Conservation (phyloP, 805 yeast genomes). For the Cyberlindnera xishuangbannaensis region DNA sequence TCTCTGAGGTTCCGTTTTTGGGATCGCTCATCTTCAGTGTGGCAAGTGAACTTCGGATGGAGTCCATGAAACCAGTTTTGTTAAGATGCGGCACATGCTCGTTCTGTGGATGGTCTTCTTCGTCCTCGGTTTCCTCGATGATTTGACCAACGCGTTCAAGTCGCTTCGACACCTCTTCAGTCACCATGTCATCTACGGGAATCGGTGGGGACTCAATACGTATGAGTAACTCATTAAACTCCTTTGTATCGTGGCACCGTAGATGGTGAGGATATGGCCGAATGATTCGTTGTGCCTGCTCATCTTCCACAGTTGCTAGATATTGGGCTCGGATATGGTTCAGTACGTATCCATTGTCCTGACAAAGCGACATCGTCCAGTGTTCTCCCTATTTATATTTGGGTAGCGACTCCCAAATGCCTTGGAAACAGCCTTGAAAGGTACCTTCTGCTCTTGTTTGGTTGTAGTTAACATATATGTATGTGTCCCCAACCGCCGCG, state of each 20-base stretch:
- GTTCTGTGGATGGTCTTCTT: slow-evolving; percentile 2
- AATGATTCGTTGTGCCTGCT: slow-evolving; percentile 22
- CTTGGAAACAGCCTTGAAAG: no score
- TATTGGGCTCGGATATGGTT: slow-evolving; percentile 22
- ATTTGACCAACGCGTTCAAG: slow-evolving; percentile 7
- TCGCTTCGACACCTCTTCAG: slow-evolving; percentile 10
- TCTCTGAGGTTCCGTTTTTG: not conserved
- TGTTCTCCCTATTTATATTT: no score
- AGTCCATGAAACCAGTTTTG: slow-evolving; percentile 9
- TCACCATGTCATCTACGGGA: slow-evolving; percentile 25
- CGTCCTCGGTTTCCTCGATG: slow-evolving; percentile 11
- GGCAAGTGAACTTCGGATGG: slow-evolving; percentile 10
- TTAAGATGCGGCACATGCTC: not conserved
- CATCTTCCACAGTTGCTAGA: slow-evolving; percentile 16
- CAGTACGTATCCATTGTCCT: slow-evolving; percentile 9
- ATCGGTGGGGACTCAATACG: slow-evolving; percentile 26
- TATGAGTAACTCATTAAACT: slow-evolving; percentile 12
- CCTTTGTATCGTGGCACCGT: slow-evolving; percentile 2
- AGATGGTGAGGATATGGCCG: slow-evolving; percentile 13
- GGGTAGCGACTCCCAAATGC: no score
- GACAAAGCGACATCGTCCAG: slow-evolving; percentile 22
- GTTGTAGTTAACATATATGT: no score
- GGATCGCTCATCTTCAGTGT: slow-evolving; percentile 9
- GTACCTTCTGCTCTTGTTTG: no score
- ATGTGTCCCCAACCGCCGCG: no score